Evolutionary conservation across 495 filamentous ascomycete genomes (phyloP).

Genomic region (Chaetomium cochliodes): DNA sequence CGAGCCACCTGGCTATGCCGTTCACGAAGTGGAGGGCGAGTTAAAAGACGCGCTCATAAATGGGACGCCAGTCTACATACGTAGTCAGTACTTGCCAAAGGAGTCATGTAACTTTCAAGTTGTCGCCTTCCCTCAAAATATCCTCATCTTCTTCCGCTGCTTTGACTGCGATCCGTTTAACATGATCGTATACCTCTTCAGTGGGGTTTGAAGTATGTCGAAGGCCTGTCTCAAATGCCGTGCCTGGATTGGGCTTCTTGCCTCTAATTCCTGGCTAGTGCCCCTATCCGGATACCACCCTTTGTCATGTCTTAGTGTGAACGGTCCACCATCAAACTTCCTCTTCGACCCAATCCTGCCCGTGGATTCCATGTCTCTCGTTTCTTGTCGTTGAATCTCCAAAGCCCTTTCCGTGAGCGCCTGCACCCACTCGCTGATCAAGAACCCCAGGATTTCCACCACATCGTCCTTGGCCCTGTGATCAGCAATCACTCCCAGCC

Average conservation of each 20-base stretch:
- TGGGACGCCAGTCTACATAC: neutral
- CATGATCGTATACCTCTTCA: slow-evolving; percentile 8
- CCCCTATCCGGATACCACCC: too few relatives aligned
- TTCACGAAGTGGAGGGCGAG: too few relatives aligned
- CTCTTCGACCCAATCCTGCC: neutral
- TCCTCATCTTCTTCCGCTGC: neutral
- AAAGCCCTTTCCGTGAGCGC: neutral
- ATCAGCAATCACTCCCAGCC: neutral
- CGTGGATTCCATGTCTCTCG: too few relatives aligned
- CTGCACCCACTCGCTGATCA: slow-evolving; percentile 10
- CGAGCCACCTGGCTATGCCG: too few relatives aligned
- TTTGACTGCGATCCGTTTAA: neutral
- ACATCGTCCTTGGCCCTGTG: slow-evolving; percentile 2
- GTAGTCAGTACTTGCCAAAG: neutral
- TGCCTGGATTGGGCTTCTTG: neutral
- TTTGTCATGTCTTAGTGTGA: neutral
- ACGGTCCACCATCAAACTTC: neutral
- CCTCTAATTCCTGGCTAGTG: neutral
- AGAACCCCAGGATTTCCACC: slow-evolving; percentile 4
- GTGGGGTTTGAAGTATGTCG: neutral
- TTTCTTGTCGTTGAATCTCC: neutral
- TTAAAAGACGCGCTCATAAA: neutral
- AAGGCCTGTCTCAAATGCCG: neutral
- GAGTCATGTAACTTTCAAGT: neutral
- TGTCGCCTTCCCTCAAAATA: neutral